Evolutionary conservation across 768 basidiomycete genomes (phyloP), one percentile per base, ranked within the genome.

Genomic region (Lepiota subincarnata): DNA sequence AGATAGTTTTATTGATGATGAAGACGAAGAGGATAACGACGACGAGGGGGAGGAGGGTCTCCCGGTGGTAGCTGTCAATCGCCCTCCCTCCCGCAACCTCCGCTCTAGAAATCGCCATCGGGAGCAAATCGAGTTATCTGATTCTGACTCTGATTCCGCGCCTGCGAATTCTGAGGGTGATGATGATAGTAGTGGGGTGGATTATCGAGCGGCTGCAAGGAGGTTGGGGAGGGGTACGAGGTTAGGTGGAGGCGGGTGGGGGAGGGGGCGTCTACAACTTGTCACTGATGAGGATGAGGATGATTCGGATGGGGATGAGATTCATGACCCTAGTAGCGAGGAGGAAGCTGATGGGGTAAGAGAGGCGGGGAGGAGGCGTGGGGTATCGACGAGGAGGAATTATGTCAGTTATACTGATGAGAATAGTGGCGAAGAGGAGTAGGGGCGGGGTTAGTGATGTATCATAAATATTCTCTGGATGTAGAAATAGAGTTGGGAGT

Each of bases 181-280:
- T 80, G 7, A 82, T 81, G 3, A 62, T 86, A 41, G 83, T 81
- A 1, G 84, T 78, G 64, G 61, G 72, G 0, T 22, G 13, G 24
- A 53, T 18, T 69, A 75, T 6, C 24, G 70, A 4, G 70, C 66
- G 4, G 62, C 70, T 10, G 64, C 65, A 4, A 64, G 63, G 13
- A 67, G 55, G 41, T 19, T 53, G 18, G 57, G 57, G 37, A 50
- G 53, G n/a, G 48, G 57, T 22, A 40, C 46, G 38, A 34, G 55
- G 19, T 35, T 56, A 20, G 55, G 55, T n/a, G 50, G 48, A 7
- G 41, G 28, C 16, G 39, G 31, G 31, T n/a, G n/a, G n/a, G n/a
- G 8, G 31, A 31, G 10, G 10, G 7, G 31, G 8, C 24, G 10
- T 8, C 3, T 6, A 11, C 31, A 11, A 31, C 1, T 31, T 31